Conservation (phyloP, 306 rosid species). For the Urtica urens region DNA sequence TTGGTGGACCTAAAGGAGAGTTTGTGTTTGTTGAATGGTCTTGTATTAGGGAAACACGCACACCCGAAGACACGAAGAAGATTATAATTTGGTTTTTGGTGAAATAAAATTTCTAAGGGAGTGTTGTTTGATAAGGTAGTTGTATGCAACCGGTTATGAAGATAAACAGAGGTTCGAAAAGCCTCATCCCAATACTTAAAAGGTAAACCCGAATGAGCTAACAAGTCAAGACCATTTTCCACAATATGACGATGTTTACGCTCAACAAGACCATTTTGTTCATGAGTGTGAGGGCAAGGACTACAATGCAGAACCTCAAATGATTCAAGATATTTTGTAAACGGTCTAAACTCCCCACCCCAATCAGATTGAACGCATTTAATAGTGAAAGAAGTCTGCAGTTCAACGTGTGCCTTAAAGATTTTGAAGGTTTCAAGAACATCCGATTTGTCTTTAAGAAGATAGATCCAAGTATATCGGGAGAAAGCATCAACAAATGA, state of each 20-base stretch:
- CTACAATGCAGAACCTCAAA: background rate
- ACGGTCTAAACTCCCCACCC: background rate
- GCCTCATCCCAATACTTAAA: background rate
- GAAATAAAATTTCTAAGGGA: background rate
- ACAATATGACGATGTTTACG: background rate
- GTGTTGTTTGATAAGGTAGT: background rate
- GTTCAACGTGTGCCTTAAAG: background rate
- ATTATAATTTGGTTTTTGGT: background rate
- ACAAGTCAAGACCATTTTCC: background rate
- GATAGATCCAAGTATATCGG: background rate
- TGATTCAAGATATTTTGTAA: background rate
- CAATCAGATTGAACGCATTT: background rate
- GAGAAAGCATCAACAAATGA: background rate
- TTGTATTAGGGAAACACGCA: background rate
- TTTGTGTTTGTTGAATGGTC: background rate
- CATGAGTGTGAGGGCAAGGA: background rate
- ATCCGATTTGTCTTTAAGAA: background rate
- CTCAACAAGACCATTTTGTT: background rate
- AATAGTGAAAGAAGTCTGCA: background rate
- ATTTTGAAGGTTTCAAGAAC: background rate
- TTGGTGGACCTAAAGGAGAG: background rate
- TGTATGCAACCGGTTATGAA: background rate
- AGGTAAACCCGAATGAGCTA: background rate
- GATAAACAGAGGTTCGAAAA: background rate
- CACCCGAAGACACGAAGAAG: background rate